Percentiles rank a stretch among this genome's conserved stretches.
Evolutionary conservation across 495 filamentous ascomycete species (phyloP).

Genomic region (Sporormia fimetaria): DNA sequence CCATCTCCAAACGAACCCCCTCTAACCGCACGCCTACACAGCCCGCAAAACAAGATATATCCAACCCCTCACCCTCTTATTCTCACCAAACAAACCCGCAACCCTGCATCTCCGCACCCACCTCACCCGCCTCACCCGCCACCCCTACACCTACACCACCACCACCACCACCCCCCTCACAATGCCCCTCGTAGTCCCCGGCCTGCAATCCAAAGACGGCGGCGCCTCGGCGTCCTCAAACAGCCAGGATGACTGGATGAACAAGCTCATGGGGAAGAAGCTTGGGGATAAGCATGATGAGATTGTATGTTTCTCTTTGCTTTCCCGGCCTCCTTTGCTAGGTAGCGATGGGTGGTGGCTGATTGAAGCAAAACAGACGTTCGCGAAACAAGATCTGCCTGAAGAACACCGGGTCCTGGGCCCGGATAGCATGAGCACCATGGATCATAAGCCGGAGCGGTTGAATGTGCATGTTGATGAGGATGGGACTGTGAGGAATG

Average conservation of each 20-base stretch:
- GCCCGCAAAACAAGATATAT: neutral
- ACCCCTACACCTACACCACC: neutral
- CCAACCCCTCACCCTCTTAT: neutral
- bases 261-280: constrained; percentile 70
- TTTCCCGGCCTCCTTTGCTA: constrained; percentile 1
- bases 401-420: constrained; percentile 53
- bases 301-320: constrained; percentile 33
- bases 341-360: neutral
- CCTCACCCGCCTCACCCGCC: neutral
- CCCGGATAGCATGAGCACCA: constrained; percentile 50
- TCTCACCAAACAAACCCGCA: too few relatives aligned
- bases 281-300: constrained; percentile 41
- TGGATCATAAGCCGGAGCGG: constrained; percentile 51
- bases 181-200: constrained; percentile 79
- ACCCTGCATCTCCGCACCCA: neutral
- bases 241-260: constrained; percentile 52
- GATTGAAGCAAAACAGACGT: constrained; percentile 42
- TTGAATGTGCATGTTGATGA: constrained; percentile 64
- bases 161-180: neutral
- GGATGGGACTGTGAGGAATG: constrained; percentile 62
- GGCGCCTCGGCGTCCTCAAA: constrained; percentile 43
- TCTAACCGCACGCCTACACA: constrained; percentile 2
- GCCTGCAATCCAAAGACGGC: constrained; percentile 43
- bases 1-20: neutral
- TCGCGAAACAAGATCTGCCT: constrained; percentile 65